Base-by-base conservation (phyloP, 495 filamentous ascomycete species). In the Hypoxylon lienhwacheense region DNA sequence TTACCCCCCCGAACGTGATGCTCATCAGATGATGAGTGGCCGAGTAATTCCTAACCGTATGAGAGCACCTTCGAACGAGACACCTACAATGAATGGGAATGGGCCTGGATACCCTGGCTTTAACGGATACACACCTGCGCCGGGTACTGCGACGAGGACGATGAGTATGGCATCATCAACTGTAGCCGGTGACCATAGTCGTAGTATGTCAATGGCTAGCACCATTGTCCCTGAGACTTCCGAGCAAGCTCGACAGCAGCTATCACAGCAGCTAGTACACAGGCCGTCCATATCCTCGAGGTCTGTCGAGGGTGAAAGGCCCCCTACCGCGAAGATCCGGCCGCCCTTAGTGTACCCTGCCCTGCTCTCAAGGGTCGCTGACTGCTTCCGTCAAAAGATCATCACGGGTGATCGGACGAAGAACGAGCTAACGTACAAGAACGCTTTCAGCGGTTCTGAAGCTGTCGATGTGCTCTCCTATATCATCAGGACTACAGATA, bases 371-470 rank as follows among this genome's bases (percentile, higher is more conserved):
- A 81, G 85, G 10, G 93, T 99, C 11, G 91, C 89, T 11, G 89
- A 96, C 66, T 85, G 85, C 32, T 96, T 99, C 70, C 82, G 88
- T 26, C 90, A 95, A 55, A 85, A 87, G 65, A 88, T 97, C 22
- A 71, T 81, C 7, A 75, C 91, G 29, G 85, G 83, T 19, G 95
- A 97, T 61, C 83, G 91, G 40, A 89, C 88, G 33, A 99, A 99
- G 80, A 97, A 99, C 77, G 92, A 90, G 24, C 73, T 99, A 34
- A 90, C 91, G 0, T 99, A 99, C 74, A 96, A 95, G 70, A 95
- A 89, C 69, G 89, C 91, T 2, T 99, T 99, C 66, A 89, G 87
- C 36, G 95, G 95, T 47, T 82, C 87, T 20, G 93, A 99, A 69
- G 93, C 95, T 15, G 95, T 99, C 21, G 95, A 97, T 70, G 75